A percentile compares a stretch with the other conserved stretches of the same genome.
These are phyloP conservation scores for Setomelanomma holmii DNA, from an alignment of 2,329 filamentous ascomycete genomes.

Conservation along the genomic window DNA sequence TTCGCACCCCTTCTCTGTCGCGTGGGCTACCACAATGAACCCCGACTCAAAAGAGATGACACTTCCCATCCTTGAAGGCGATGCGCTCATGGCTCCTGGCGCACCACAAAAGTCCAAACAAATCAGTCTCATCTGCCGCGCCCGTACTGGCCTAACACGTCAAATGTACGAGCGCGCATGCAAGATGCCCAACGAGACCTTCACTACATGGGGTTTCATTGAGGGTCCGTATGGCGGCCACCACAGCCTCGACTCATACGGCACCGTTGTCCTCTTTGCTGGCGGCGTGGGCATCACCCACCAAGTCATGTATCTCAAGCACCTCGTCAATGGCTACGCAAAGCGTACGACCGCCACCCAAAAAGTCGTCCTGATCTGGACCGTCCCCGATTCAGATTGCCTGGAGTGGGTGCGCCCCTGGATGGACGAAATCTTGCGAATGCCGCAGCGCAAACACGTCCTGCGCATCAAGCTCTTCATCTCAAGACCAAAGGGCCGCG, in stretches of 20 bases:
- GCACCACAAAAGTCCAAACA: constrained; percentile 45
- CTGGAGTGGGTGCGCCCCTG: constrained; percentile 69
- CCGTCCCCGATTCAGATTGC: constrained; percentile 74
- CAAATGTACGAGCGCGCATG: constrained; percentile 72
- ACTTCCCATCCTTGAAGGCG: constrained; percentile 41
- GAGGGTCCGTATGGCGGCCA: constrained; percentile 80
- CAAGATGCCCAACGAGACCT: constrained; percentile 64
- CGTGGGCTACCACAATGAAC: constrained; percentile 52
- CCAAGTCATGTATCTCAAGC: constrained; percentile 75
- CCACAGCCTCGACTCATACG: constrained; percentile 75
- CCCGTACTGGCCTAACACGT: constrained; percentile 75
- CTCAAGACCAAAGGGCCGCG: constrained; percentile 64
- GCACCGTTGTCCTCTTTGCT: constrained; percentile 79
- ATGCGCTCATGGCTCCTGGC: constrained; percentile 26
- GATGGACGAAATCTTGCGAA: constrained; percentile 70
- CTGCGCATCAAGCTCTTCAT: constrained; percentile 69
- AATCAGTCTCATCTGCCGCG: constrained; percentile 76
- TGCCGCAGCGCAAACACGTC: constrained; percentile 65
- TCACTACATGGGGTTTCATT: constrained; percentile 70
- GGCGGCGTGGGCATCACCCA: constrained; percentile 84
- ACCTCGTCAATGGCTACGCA: constrained; percentile 72
- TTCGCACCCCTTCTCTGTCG: constrained; percentile 60
- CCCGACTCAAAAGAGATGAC: constrained; percentile 43
- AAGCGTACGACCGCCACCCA: constrained; percentile 74
- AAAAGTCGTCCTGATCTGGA: constrained; percentile 78